Base-by-base conservation (phyloP, 257 asterid species). In the Misopates orontium region DNA sequence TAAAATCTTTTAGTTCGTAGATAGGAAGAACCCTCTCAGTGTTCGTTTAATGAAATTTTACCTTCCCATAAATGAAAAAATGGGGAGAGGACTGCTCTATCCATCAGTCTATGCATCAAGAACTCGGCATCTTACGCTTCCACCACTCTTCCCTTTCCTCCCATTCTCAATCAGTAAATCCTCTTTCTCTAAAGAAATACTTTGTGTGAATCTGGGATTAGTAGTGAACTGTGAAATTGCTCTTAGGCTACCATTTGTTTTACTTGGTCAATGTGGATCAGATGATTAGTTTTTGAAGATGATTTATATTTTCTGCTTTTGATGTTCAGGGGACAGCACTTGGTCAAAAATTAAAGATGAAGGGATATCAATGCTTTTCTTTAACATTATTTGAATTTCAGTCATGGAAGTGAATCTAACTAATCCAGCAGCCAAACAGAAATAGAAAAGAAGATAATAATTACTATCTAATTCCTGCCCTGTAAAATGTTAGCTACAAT, bases 261-360 rank as follows among this genome's bases (percentile, higher is more conserved):
- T 41, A 12, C 56, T 19, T 61, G 21, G 20, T 31, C 14, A 51
- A 13, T 14, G n/a, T n/a, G n/a, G 39, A 19, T 20, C 44, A 19
- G n/a, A n/a, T 20, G 32, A 32, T 24, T 39, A 25, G 13, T 48
- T 68, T 57, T 19, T 56, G 32, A 25, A 13, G 49, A 39, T 23
- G 24, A 40, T 16, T 17, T 28, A 36, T 67, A 14, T 31, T 66
- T 56, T 42, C 65, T 25, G 58, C 47, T 45, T 20, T 21, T 20
- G 17, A 19, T 39, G 56, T 22, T 10, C 40, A 21, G 18, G 10
- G 20, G 44, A 44, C 3, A 53, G 20, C 50, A 28, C 10, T 0
- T 2, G n/a, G 19, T 21, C 51, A 44, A 22, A 12, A 70, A 24
- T 31, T 41, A 51, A 36, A 32, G 53, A 62, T 44, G 70, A 64